phyloP scores from a whole-genome alignment of 1,139 yeast species.

The Blastobotrys serpentis region DNA sequence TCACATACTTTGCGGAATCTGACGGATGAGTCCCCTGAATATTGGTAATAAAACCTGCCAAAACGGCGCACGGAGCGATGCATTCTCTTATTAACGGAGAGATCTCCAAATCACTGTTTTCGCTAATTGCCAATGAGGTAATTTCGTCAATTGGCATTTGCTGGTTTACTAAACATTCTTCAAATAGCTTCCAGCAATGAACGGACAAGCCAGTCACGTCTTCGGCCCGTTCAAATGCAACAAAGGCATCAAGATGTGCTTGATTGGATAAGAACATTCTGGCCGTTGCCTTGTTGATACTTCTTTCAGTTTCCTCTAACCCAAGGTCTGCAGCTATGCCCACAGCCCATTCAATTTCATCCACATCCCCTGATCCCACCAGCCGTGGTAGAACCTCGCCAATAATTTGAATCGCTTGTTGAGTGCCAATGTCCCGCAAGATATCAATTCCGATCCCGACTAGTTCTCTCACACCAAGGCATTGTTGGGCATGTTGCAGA shows the following conservation, averaged over 20 bases:
- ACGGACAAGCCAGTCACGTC: conserved; percentile 47
- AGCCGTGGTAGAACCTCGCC: conserved; percentile 62
- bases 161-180: conserved; percentile 56
- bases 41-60: conserved; percentile 49
- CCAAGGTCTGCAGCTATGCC: conserved; percentile 51
- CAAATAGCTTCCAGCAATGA: conserved; percentile 54
- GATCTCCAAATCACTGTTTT: conserved; percentile 24
- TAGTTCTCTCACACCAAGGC: conserved; percentile 24
- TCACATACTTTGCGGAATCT: conserved; percentile 42
- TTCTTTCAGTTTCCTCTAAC: conserved; percentile 27
- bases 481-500: conserved; percentile 29
- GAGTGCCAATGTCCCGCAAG: conserved; percentile 23
- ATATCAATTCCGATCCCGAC: conserved; percentile 29
- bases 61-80: conserved; percentile 69
- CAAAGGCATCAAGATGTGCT: conserved; percentile 59
- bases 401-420: conserved; percentile 47
- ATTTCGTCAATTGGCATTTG: conserved; percentile 27
- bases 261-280: conserved; percentile 30
- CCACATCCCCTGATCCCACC: conserved; percentile 50
- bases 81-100: conserved; percentile 65
- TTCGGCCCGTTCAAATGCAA: conserved; percentile 64
- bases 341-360: conserved; percentile 79
- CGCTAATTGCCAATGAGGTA: conserved; percentile 33
- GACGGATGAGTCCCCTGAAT: conserved; percentile 33
- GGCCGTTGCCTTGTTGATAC: conserved; percentile 29